Conservation (phyloP, 2,329 filamentous ascomycete species). For the Cladosporium sp. region DNA sequence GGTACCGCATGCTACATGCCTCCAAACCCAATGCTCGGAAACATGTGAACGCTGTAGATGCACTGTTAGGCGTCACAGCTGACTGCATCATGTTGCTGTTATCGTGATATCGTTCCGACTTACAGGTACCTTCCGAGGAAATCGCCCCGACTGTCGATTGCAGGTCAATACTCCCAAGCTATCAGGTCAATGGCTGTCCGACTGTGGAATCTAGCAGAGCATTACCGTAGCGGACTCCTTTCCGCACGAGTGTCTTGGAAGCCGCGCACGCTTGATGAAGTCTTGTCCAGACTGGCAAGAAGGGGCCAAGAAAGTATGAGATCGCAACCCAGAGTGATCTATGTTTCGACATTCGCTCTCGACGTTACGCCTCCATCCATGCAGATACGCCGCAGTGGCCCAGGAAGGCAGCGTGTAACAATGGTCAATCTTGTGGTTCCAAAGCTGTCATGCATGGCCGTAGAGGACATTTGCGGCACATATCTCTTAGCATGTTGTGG, state of each 20-base stretch:
- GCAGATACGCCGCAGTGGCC: too few species aligned
- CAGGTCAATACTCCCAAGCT: too few species aligned
- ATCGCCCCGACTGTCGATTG: too few species aligned
- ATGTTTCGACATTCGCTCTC: background rate
- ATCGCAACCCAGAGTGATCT: background rate
- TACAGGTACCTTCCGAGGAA: too few species aligned
- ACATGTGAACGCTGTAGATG: background rate
- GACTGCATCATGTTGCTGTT: background rate
- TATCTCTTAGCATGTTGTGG: slow-evolving; percentile 5
- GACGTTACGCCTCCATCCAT: too few species aligned
- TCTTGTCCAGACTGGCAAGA: background rate
- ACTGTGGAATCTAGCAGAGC: background rate
- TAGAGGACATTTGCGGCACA: background rate
- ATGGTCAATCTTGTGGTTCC: too few species aligned
- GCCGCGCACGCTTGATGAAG: background rate
- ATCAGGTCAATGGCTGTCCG: background rate
- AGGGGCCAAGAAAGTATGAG: background rate
- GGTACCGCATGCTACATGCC: background rate
- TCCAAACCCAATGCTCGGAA: background rate
- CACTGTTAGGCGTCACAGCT: background rate
- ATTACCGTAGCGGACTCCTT: background rate
- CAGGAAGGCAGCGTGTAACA: too few species aligned
- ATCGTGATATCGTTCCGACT: background rate
- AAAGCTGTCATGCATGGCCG: background rate
- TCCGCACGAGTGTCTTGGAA: background rate